These are phyloP conservation scores for Candida sakaeoensis DNA, from an alignment of 805 yeast genomes.

Conservation along the genomic window DNA sequence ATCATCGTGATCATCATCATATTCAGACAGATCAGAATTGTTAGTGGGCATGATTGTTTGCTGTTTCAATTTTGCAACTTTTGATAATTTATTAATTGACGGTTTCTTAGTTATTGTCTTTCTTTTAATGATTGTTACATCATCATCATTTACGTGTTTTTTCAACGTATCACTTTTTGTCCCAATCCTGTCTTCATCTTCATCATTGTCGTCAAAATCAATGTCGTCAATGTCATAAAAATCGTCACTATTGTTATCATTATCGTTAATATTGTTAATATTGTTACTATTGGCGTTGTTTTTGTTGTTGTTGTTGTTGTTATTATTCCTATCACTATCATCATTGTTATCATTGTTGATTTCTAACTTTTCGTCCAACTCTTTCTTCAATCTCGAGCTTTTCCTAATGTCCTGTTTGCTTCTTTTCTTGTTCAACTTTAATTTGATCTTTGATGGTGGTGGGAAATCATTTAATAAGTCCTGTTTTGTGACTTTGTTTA, in stretches of 20 bases:
- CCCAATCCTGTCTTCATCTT: not conserved
- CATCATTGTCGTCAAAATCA: not conserved
- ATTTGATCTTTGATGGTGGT: not conserved
- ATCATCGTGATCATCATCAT: too few relatives aligned
- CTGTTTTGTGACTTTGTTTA: not conserved
- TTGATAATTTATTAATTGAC: not conserved
- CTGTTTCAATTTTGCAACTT: not conserved
- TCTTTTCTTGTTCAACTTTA: not conserved
- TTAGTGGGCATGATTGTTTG: not conserved
- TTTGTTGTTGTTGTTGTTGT: too few relatives aligned
- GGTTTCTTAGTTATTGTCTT: not conserved
- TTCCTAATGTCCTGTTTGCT: constrained; percentile 4
- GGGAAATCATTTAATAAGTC: not conserved
- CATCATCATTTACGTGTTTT: not conserved
- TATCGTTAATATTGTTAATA: too few relatives aligned
- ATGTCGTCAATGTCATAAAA: too few relatives aligned
- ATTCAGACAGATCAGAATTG: not conserved
- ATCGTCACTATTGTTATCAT: too few relatives aligned
- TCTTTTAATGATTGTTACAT: not conserved
- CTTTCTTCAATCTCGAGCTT: not conserved
- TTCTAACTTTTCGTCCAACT: constrained; percentile 1
- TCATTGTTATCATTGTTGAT: not conserved
- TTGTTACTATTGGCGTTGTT: too few relatives aligned
- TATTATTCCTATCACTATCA: not conserved
- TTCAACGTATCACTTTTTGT: too few relatives aligned